Evolutionary conservation across 2,329 filamentous ascomycete genomes (phyloP).

Genomic region (Talaromyces pinophilus): DNA sequence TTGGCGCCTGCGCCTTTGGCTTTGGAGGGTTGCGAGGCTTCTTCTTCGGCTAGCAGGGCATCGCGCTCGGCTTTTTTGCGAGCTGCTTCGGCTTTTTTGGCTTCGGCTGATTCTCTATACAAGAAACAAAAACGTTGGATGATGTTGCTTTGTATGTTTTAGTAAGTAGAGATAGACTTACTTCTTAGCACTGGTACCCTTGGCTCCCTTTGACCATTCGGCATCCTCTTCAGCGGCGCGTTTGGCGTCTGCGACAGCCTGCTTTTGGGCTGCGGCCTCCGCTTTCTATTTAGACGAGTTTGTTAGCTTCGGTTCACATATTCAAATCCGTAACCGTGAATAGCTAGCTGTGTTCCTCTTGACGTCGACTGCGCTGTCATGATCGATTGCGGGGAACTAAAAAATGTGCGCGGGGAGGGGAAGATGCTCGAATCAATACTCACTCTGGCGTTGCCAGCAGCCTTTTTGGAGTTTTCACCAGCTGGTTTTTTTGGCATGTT

Average conservation of each 20-base stretch:
- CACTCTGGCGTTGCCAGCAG: constrained; percentile 71
- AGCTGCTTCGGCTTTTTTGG: constrained; percentile 77
- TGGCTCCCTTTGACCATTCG: constrained; percentile 83
- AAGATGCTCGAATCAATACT: constrained; percentile 29
- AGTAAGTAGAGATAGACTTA: constrained; percentile 50
- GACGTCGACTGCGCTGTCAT: neutral
- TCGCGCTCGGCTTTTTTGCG: constrained; percentile 93
- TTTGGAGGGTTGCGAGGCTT: constrained; percentile 62
- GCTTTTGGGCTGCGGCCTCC: constrained; percentile 78
- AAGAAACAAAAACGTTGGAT: neutral
- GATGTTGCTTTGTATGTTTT: neutral
- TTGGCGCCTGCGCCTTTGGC: constrained; percentile 62
- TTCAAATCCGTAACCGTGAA: too few species aligned
- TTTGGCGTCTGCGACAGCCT: constrained; percentile 68
- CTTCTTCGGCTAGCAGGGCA: constrained; percentile 78
- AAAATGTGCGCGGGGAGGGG: constrained; percentile 25
- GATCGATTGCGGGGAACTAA: constrained; percentile 22
- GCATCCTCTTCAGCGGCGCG: constrained; percentile 67
- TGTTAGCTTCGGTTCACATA: neutral
- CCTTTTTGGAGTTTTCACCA: constrained; percentile 84
- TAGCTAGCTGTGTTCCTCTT: neutral
- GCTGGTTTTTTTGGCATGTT: constrained; percentile 71
- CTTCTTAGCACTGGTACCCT: constrained; percentile 79
- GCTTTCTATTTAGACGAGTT: constrained; percentile 67
- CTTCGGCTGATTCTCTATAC: constrained; percentile 77